These are phyloP conservation scores for Penicillium sp. DNA, from an alignment of 2,329 filamentous ascomycete genomes.

Conservation along the genomic window DNA sequence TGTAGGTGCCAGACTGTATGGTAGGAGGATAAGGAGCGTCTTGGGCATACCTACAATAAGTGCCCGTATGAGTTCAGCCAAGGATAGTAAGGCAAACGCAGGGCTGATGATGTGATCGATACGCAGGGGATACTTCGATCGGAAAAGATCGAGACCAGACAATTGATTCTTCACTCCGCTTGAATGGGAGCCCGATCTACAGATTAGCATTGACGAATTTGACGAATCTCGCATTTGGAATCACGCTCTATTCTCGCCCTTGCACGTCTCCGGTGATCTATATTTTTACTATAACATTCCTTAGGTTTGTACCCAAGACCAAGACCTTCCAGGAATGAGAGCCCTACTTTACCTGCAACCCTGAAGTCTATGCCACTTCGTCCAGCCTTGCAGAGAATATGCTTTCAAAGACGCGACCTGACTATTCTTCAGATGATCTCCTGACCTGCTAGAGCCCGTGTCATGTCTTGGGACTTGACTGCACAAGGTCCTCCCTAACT, in stretches of 20 bases:
- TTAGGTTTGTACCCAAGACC: not conserved
- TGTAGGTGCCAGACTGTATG: not conserved
- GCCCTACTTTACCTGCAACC: not conserved
- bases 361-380: not conserved
- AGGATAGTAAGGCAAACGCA: not conserved
- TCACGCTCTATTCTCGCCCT: not conserved
- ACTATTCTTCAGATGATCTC: not conserved
- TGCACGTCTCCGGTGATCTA: not conserved
- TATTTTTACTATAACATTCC: not conserved
- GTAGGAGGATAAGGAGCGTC: not conserved
- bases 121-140: slow-evolving; percentile 3
- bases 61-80: not conserved
- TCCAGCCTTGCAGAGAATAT: not conserved
- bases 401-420: not conserved
- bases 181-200: slow-evolving; percentile 1
- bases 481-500: not conserved
- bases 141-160: not conserved
- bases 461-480: not conserved
- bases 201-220: not conserved
- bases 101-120: not conserved
- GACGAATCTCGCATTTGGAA: not conserved
- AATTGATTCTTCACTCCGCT: not conserved
- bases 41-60: not conserved
- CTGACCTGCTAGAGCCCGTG: not conserved
- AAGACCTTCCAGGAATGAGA: not conserved